Evolutionary conservation across 1,284 basidiomycete genomes (phyloP), one percentile per base, ranked within the genome.

Genomic region (Ceratobasidium sp.): DNA sequence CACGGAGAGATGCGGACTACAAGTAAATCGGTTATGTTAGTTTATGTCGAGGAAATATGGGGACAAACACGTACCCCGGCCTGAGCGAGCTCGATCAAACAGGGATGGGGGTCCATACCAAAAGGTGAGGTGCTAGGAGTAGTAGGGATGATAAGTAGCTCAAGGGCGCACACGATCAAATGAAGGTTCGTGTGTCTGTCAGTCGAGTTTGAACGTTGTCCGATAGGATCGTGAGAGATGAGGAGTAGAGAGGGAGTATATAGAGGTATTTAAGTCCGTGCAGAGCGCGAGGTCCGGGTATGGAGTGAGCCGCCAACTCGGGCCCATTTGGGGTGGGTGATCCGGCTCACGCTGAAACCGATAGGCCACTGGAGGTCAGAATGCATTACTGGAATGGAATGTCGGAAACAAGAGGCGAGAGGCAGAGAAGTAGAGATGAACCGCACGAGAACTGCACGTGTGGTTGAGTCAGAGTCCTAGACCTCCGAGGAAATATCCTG

Each of bases 71-170:
- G 16, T 67, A 67, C 63, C 3, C 49, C 49, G 16, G 51, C 63
- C 38, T 67, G 49, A 21, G 49, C 63, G 3, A 67, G 63, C 51
- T 67, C 63, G 38, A 54, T 48, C 1, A 56, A 51, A 48, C 33
- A 67, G 5, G 63, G 63, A 30, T 54, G 63, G 36, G 63, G 48
- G 44, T 67, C 63, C 63, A 66, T 67, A n/a, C 11, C n/a, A 23
- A 56, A 28, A 46, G 38, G 23, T 25, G n/a, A 61, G 18, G 36
- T 28, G 28, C 4, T 40, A n/a, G 28, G n/a, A n/a, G 44, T 23
- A n/a, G 30, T 11, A 21, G 16, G 4, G 21, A 30, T 25, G 38
- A 28, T 25, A 30, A 53, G 53, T 8, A n/a, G 38, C 23, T 14
- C 28, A 40, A 36, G 30, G 63, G 2, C 4, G 38, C n/a, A 25